A percentile compares a stretch with the other conserved stretches of the same genome.
These are phyloP conservation scores for Aspergillus hancockii DNA, from an alignment of 495 filamentous ascomycete species.

Conservation along the genomic window DNA sequence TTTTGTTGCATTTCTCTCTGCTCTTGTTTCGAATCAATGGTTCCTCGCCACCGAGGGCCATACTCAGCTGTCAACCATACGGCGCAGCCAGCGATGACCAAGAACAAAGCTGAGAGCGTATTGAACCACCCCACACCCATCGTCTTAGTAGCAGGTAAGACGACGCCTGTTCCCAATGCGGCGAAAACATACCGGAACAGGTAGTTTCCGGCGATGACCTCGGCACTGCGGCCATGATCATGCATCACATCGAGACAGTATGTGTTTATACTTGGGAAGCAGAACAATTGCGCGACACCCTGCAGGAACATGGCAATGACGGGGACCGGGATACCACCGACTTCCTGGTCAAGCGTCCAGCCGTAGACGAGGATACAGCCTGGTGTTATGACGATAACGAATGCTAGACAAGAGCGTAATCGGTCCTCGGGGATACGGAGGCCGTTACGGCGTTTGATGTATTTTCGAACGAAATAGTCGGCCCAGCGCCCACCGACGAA, in stretches of 20 bases:
- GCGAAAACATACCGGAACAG: conserved; percentile 70
- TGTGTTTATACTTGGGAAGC: conserved; percentile 71
- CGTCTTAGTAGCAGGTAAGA: conserved; percentile 62
- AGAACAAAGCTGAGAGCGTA: conserved; percentile 54
- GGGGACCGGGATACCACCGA: conserved; percentile 66
- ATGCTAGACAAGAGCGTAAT: conserved; percentile 59
- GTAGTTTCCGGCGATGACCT: conserved; percentile 75
- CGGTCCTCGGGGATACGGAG: conserved; percentile 69
- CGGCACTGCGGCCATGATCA: conserved; percentile 51
- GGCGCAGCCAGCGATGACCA: conserved; percentile 42
- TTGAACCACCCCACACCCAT: conserved; percentile 66
- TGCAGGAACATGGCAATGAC: conserved; percentile 72
- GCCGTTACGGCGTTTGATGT: conserved; percentile 57
- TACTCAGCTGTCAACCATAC: conserved; percentile 47
- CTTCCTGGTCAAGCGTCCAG: conserved; percentile 66
- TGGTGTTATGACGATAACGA: conserved; percentile 62
- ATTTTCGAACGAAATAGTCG: conserved; percentile 63
- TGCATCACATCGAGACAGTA: conserved; percentile 79
- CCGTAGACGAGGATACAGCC: conserved; percentile 70
- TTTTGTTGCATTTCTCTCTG: conserved; percentile 4
- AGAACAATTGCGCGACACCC: conserved; percentile 71
- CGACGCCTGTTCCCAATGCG: conserved; percentile 63
- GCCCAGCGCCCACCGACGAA: conserved; percentile 73
- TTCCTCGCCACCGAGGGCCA: conserved; percentile 54
- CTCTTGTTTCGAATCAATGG: conserved; percentile 41